These are phyloP conservation scores for Trichoderma hamatum DNA, from an alignment of 2,329 filamentous ascomycete genomes.

Conservation along the genomic window DNA sequence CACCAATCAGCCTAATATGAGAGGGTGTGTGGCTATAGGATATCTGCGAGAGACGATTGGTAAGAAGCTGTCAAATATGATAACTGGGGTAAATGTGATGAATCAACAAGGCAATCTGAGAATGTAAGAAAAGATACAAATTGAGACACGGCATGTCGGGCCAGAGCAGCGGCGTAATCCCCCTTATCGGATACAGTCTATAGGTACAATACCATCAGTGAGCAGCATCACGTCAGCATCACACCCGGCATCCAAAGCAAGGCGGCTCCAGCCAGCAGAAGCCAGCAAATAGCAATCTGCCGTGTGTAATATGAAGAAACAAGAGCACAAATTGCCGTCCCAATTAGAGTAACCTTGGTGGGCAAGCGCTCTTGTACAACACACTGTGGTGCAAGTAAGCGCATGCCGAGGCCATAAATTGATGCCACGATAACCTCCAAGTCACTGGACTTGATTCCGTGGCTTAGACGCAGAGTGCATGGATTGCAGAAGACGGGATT, in stretches of 20 bases:
- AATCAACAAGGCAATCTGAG: background rate
- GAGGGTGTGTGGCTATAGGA: background rate
- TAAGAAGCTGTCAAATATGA: conserved; percentile 21
- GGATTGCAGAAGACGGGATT: background rate
- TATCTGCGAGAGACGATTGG: conserved; percentile 16
- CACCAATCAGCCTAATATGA: background rate
- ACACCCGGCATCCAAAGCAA: background rate
- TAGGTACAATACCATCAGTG: background rate
- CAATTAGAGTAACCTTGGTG: background rate
- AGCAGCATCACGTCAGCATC: background rate
- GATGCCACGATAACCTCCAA: conserved; percentile 2
- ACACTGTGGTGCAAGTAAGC: background rate
- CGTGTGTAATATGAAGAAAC: conserved; percentile 14
- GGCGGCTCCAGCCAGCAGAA: background rate
- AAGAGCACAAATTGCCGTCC: background rate
- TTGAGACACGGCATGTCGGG: background rate
- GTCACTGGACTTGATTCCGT: background rate
- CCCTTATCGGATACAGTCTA: background rate
- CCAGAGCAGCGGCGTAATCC: background rate
- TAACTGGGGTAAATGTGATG: background rate
- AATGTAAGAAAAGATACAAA: background rate
- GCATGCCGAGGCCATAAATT: background rate
- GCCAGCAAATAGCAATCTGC: conserved; percentile 2
- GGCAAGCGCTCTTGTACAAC: background rate
- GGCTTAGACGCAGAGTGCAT: background rate